Evolutionary conservation across 331 rosid genomes (phyloP).

Genomic region (Acacia concinna): DNA sequence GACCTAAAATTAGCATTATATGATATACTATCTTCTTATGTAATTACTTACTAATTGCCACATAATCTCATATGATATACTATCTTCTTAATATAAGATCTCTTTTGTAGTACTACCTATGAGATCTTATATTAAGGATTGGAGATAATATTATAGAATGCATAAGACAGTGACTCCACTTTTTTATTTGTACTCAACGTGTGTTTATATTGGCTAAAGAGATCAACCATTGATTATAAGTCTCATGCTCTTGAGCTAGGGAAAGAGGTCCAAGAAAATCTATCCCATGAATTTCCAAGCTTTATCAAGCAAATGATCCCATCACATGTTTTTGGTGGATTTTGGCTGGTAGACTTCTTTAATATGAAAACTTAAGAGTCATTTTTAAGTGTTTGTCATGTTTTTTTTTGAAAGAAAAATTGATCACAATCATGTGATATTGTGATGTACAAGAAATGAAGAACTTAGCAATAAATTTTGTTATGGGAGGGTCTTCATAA

Average conservation of each 20-base stretch:
- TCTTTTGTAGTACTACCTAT: no score
- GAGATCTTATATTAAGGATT: no score
- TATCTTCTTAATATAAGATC: no score
- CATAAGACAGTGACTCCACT: not conserved
- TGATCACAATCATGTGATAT: no score
- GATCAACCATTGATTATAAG: conserved; percentile 18
- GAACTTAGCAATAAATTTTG: no score
- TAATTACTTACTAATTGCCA: no score
- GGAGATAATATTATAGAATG: not conserved
- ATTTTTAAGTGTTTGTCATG: not conserved
- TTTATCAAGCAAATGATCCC: conserved; percentile 49
- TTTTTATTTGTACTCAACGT: no score
- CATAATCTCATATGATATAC: no score
- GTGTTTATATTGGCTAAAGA: conserved; percentile 26
- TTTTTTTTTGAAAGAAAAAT: not conserved
- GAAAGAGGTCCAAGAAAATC: conserved; percentile 43
- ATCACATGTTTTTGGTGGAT: conserved; percentile 59
- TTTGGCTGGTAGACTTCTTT: conserved; percentile 57
- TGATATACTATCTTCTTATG: no score
- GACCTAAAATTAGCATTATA: no score
- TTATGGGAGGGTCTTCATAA: conserved; percentile 59
- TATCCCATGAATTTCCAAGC: conserved; percentile 41
- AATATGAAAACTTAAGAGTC: not conserved
- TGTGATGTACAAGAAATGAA: no score
- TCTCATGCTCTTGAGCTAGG: conserved; percentile 39